Percentiles rank a stretch among this genome's conserved stretches.
Evolutionary conservation across 345 rosid species (phyloP).

Genomic region (Cochlearia excelsa): DNA sequence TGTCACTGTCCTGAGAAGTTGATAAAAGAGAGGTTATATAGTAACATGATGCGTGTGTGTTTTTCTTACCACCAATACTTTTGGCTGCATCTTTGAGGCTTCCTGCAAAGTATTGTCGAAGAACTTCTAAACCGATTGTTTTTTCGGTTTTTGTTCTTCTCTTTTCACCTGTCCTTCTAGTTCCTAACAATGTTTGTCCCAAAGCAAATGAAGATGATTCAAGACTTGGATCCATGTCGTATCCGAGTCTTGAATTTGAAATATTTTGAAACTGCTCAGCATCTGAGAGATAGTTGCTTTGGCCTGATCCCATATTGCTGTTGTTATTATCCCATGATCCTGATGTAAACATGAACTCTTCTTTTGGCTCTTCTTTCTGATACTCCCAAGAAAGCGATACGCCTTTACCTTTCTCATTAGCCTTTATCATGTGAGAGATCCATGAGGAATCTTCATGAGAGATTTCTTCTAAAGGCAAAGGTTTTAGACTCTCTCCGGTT

Average conservation of each 20-base stretch:
- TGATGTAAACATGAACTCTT: constrained; percentile 56
- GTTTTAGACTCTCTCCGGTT: constrained; percentile 19
- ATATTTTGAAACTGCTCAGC: constrained; percentile 35
- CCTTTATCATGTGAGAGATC: constrained; percentile 62
- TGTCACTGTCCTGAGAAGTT: background rate
- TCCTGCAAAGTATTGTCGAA: constrained; percentile 87
- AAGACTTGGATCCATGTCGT: constrained; percentile 32
- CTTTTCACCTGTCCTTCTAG: constrained; percentile 57
- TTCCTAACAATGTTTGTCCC: constrained; percentile 33
- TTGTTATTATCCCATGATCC: constrained; percentile 41
- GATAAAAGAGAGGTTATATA: background rate
- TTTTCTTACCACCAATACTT: constrained; percentile 78
- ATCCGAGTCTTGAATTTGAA: constrained; percentile 24
- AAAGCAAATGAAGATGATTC: constrained; percentile 41
- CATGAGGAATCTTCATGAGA: constrained; percentile 52
- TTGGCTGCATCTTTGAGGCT: constrained; percentile 98
- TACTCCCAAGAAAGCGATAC: constrained; percentile 60
- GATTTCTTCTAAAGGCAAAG: constrained; percentile 44
- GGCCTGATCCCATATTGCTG: constrained; percentile 34
- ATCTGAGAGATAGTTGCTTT: constrained; percentile 5
- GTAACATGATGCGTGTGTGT: background rate
- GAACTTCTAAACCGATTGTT: constrained; percentile 80
- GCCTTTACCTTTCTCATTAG: constrained; percentile 65
- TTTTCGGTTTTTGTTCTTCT: constrained; percentile 78
- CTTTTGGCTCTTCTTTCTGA: constrained; percentile 57